Base-by-base conservation (phyloP, 257 asterid genomes). In the Eucommia ulmoides region DNA sequence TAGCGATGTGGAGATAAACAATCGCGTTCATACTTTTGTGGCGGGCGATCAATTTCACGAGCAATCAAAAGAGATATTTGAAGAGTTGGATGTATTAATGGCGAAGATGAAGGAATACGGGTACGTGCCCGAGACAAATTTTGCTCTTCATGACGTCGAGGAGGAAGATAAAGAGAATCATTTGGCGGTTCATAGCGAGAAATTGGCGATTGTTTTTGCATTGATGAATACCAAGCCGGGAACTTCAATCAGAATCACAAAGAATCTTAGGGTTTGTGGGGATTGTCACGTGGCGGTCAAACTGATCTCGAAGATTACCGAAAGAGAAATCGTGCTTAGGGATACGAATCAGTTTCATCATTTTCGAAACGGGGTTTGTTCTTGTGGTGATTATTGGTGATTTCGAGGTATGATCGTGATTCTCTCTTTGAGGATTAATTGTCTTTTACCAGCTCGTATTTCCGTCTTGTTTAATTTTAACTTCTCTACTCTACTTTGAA, bases 321-420 rank as follows among this genome's bases (percentile, higher is more conserved):
- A 60, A 35, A 85, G 93, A 35, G 64, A 63, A 51, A 85, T 89
- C 50, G 35, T 74, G 15, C 78, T 85, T 3, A 80, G 96, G 78
- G 98, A 89, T 63, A 76, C 83, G 20, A 82, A 85, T 55, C 83
- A 93, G 18, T 85, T 69, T 65, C 96, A 85, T 67, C 96, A 76
- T 68, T 84, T 85, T 58, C 75, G 71, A 35, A 66, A 70, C 19
- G 96, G 97, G 54, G 54, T 66, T 58, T 88, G 96, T 68, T 84
- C 96, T 5, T 84, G 94, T 60, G 79, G 85, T 49, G 94, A 89
- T 68, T 82, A 82, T 72, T 89, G 98, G 97, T 84, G 84, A 89
- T 29, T 12, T 12, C 38, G 38, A 47, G 41, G 25, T 41, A 51
- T 0, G n/a, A 2, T n/a, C 23, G 3, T 22, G 20, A 1, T 15